Evolutionary conservation across 179 eudicot species (phyloP), one percentile per base, ranked within the genome.

Genomic region (Patellifolia procumbens): DNA sequence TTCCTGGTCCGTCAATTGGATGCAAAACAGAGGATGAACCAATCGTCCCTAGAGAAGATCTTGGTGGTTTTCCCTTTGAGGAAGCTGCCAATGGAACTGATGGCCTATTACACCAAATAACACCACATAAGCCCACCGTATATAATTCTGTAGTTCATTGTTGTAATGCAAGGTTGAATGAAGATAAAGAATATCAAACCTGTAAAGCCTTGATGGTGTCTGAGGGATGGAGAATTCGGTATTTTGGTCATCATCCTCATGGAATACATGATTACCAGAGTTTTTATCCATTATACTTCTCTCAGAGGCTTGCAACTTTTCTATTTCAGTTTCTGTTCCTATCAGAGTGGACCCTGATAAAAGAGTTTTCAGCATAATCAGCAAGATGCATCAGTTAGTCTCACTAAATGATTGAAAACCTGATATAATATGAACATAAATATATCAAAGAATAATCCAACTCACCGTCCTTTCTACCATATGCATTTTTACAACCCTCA

Each of bases 401-500:
- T 13, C 53, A 67, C 20, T 68, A n/a, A n/a, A n/a, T 28, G 7
- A 2, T 22, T 26, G 55, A 46, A 5, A 68, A 29, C 43, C 5
- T 22, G 15, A 7, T 39, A 68, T 45, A 5, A 13, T 1, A 19
- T 68, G 56, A 43, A 26, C 32, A 68, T 28, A 42, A 7, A 17
- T 28, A 32, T 49, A 29, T 1, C 49, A 46, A 11, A 17, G 24
- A 46, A 68, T 48, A 39, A 28, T 17, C 4, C 17, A 52, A 78
- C 97, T 89, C 72, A 94, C 98, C 98, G 78, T 95, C 97, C 82
- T 91, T 95, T 85, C 92, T 83, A 60, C 99, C 99, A 78, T 93
- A 95, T 72, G 97, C 89, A 79, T 95, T 95, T 80, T 93, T 93
- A 77, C 99, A 95, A 42, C 97, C 97, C 81, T 95, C 97, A 56